phyloP scores from a whole-genome alignment of 2,329 filamentous ascomycete species.

The Exophiala sp. region DNA sequence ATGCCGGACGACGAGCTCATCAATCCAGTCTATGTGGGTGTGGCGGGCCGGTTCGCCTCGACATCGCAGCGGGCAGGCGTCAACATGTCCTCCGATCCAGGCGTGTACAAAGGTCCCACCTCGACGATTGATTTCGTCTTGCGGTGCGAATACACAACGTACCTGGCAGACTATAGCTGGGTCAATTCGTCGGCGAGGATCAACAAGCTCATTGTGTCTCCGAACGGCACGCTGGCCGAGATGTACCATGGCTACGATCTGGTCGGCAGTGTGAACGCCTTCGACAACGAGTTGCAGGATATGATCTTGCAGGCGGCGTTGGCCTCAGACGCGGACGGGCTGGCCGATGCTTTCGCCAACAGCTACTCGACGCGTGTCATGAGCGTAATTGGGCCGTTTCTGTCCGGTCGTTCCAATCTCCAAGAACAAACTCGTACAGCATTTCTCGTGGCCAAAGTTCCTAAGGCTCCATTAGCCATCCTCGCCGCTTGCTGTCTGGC shows the following conservation, averaged over 20 bases:
- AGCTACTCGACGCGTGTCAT: slow-evolving; percentile 21
- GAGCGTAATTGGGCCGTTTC: slow-evolving; percentile 25
- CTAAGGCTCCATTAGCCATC: slow-evolving; percentile 22
- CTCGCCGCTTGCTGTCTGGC: slow-evolving; percentile 20
- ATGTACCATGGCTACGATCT: slow-evolving; percentile 26
- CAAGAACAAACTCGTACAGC: slow-evolving; percentile 21
- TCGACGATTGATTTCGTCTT: slow-evolving; percentile 21
- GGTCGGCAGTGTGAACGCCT: slow-evolving; percentile 9
- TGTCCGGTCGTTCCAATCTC: slow-evolving; percentile 16
- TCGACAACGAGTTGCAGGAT: slow-evolving; percentile 24
- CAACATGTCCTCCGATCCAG: slow-evolving; percentile 15
- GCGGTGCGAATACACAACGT: slow-evolving; percentile 23
- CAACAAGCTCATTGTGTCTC: slow-evolving; percentile 13
- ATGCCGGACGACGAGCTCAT: slow-evolving; percentile 22
- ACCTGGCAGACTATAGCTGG: slow-evolving; percentile 24
- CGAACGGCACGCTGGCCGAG: slow-evolving; percentile 25
- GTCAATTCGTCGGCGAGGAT: slow-evolving; percentile 19
- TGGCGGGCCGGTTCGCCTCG: slow-evolving; percentile 19
- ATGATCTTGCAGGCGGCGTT: slow-evolving; percentile 18
- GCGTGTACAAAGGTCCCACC: slow-evolving; percentile 13
- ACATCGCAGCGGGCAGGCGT: slow-evolving; percentile 15
- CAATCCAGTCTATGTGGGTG: slow-evolving; percentile 22
- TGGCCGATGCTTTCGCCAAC: slow-evolving; percentile 21
- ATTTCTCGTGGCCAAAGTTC: slow-evolving; percentile 26
- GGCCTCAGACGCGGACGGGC: slow-evolving; percentile 5